Evolutionary conservation across 1,284 basidiomycete species (phyloP), one percentile per base, ranked within the genome.

Genomic region (Cerrena zonata): DNA sequence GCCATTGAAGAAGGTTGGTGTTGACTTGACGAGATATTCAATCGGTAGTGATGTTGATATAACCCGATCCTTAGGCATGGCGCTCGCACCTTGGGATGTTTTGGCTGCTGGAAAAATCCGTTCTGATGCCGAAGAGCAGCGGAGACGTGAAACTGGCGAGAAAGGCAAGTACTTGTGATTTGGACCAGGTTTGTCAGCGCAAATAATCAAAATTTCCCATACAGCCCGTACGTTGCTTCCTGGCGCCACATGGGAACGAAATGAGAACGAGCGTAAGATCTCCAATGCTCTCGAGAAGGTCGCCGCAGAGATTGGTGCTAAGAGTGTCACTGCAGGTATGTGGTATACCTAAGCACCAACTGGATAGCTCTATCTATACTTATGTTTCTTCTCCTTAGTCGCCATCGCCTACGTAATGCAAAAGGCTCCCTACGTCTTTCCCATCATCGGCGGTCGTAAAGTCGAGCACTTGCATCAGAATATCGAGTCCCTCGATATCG

Each of bases 1-100:
- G 42, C 23, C 13, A 30, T 26, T 18, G 4, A 25, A 26, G 41
- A 50, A 36, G 43, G 49, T 27, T 39, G 22, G 12, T 37, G 12
- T 13, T 24, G n/a, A n/a, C n/a, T n/a, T n/a, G n/a, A n/a, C n/a
- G n/a, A n/a, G n/a, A n/a, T n/a, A n/a, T n/a, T n/a, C n/a, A n/a
- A n/a, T n/a, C n/a, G n/a, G n/a, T n/a, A n/a, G n/a, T n/a, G n/a
- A n/a, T n/a, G n/a, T n/a, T n/a, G n/a, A 12, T 42, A 11, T 42
- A 11, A 13, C 40, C 67, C 75, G 73, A n/a, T n/a, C n/a, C n/a
- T n/a, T n/a, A n/a, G n/a, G n/a, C 0, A 58, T 75, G 55, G 74
- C 73, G 0, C 61, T 80, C 0, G 68, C 70, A 0, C 74, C 76
- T 0, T 80, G 74, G 75, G 69, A 70, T 30, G 76, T 76, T 0